Evolutionary conservation across 1,139 yeast genomes (phyloP).

Genomic region (Debaryomyces singareniensis): DNA sequence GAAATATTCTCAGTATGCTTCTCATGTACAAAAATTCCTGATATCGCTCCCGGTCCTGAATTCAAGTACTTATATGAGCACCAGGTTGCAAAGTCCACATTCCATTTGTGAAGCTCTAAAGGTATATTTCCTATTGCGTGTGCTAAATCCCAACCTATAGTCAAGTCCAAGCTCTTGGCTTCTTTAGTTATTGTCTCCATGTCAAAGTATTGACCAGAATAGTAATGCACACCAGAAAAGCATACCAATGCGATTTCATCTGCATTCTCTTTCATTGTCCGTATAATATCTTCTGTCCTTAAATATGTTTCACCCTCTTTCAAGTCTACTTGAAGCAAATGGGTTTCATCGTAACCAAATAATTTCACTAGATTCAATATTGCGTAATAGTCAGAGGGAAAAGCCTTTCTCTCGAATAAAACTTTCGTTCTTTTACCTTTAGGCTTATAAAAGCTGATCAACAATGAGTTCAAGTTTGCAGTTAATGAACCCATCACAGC

Average conservation of each 20-base stretch:
- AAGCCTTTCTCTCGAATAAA: slow-evolving; percentile 78
- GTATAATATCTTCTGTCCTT: slow-evolving; percentile 57
- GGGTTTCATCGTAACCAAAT: slow-evolving; percentile 53
- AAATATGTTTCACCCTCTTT: slow-evolving; percentile 49
- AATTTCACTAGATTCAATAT: slow-evolving; percentile 66
- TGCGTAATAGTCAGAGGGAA: slow-evolving; percentile 90
- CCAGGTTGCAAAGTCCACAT: slow-evolving; percentile 90
- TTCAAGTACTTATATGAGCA: slow-evolving; percentile 89
- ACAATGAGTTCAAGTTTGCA: slow-evolving; percentile 67
- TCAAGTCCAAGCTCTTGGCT: slow-evolving; percentile 42
- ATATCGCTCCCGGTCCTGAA: slow-evolving; percentile 90
- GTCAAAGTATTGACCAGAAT: slow-evolving; percentile 84
- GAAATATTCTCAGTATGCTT: slow-evolving; percentile 31
- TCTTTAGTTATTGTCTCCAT: slow-evolving; percentile 58
- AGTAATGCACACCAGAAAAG: slow-evolving; percentile 86
- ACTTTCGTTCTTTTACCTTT: slow-evolving; percentile 55
- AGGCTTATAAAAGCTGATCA: slow-evolving; percentile 74
- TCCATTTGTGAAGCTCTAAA: slow-evolving; percentile 74
- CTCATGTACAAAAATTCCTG: slow-evolving; percentile 73
- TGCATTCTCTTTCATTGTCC: slow-evolving; percentile 48
- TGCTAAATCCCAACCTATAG: slow-evolving; percentile 94
- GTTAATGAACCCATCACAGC: slow-evolving; percentile 88
- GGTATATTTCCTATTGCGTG: slow-evolving; percentile 91
- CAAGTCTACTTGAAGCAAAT: slow-evolving; percentile 60
- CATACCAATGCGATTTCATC: slow-evolving; percentile 68